Evolutionary conservation across 1,139 yeast species (phyloP), one percentile per base, ranked within the genome.

Genomic region (Yamadazyma taylorii): DNA sequence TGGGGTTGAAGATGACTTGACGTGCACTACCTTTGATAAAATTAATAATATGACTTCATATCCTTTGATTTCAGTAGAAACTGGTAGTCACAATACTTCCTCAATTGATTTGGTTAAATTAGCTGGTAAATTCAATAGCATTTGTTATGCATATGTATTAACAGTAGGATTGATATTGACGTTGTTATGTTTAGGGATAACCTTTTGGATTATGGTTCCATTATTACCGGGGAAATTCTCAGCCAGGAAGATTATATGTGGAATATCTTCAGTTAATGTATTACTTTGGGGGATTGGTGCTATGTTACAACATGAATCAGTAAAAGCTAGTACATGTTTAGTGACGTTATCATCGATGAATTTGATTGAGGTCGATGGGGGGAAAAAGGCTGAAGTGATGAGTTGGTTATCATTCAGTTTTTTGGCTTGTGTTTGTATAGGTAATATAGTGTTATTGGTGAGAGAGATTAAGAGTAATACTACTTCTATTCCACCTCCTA

Each of bases 231-330:
- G 65, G 8, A 73, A 70, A 40, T 13, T 43, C 1, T 22, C 52
- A 7, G 53, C 68, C 4, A 58, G 61, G 21, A 66, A 61, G 34
- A 44, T 64, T 3, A 53, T 66, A 8, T 47, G 75, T 24, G 53
- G 60, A 0, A 41, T 75, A 14, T 58, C 75, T 4, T 58, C 70
- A 0, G 39, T 63, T 0, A 55, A 72, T 34, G 62, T 73, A 17
- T 48, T 81, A 9, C 38, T 81, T 3, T 81, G 88, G 85, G 85
- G 86, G 0, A 58, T 81, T 32, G 88, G 88, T 0, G 71, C 87
- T 2, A 79, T 83, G 75, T 73, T 87, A 66, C 74, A 75, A 35
- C 81, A 80, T 46, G 81, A 81, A 33, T 85, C 85, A 0, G 69
- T 72, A 0, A 63, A 62, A 30, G 64, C 84, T 0, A 69, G 77